Evolutionary conservation across 345 rosid genomes (phyloP), one percentile per base, ranked within the genome.

Genomic region (Pistacia atlantica): DNA sequence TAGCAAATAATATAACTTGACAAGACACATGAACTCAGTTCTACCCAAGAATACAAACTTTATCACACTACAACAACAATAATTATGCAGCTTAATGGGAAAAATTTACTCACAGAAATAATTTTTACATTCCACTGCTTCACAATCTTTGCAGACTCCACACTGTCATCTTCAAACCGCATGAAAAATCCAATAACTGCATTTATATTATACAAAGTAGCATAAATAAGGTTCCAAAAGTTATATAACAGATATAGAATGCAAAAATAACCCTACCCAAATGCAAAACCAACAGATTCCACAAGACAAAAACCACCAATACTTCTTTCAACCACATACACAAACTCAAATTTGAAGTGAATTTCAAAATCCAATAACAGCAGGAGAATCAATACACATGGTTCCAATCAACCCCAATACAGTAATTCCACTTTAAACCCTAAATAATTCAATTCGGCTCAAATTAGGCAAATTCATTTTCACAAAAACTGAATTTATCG

Each of bases 111-210:
- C 65, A 92, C 99, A 71, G 98, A 96, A 73, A 96, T 92, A 46
- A 96, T 96, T 85, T 96, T 93, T 38, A 96, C 99, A 84, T 96
- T 93, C 98, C 99, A 93, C 81, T 93, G 99, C 85, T 96, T 96
- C 80, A 92, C 98, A 71, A 74, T 92, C 86, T 93, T 93, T 3
- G 97, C 97, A 52, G 97, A 92, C 82, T 93, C 99, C 42, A 92
- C 90, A 71, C 98, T 93, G 79, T 96, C 99, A 68, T 96, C 99
- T 84, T 93, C 99, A 83, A 96, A 96, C 74, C 98, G 83, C 92
- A 96, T 87, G 78, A 74, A 93, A 81, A 93, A 96, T 4, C 98
- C 99, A 83, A 93, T 88, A 59, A 96, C 99, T 96, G 86, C 81
- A 89, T 61, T 69, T n/a, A 66, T 20, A 33, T 37, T 51, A 62